Conservation (phyloP, 2,329 filamentous ascomycete genomes). For the Coleophoma eucalyptorum region DNA sequence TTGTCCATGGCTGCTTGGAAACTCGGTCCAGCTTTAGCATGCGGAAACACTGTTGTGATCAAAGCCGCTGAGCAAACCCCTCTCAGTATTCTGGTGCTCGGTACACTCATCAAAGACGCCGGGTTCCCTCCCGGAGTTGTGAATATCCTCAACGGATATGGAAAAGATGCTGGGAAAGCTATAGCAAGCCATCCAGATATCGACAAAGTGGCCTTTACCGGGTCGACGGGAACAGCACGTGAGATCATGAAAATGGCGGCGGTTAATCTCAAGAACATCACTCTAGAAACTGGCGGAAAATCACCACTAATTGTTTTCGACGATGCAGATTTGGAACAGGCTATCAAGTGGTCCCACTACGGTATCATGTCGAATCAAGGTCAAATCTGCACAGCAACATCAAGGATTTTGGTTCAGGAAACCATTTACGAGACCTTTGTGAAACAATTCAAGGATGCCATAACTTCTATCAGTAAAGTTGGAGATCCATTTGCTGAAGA, state of each 20-base stretch:
- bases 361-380: conserved; percentile 41
- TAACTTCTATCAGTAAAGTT: conserved; percentile 47
- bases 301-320: conserved; percentile 57
- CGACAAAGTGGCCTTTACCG: conserved; percentile 74
- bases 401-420: conserved; percentile 57
- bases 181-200: conserved; percentile 61
- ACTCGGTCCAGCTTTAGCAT: conserved; percentile 61
- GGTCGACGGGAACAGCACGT: conserved; percentile 64
- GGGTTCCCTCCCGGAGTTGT: conserved; percentile 73
- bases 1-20: conserved; percentile 72
- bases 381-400: conserved; percentile 59
- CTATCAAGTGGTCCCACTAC: conserved; percentile 59
- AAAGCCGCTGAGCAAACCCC: conserved; percentile 64
- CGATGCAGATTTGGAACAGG: conserved; percentile 59
- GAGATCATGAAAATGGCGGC: conserved; percentile 69
- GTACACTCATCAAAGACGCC: conserved; percentile 61
- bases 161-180: conserved; percentile 60
- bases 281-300: conserved; percentile 61
- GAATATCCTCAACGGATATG: conserved; percentile 68
- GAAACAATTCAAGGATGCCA: conserved; percentile 53
- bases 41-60: conserved; percentile 55
- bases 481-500: conserved; percentile 63
- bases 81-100: conserved; percentile 58
- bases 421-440: conserved; percentile 57
- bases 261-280: conserved; percentile 57